These are phyloP conservation scores for Exobasidium rhododendri DNA, from an alignment of 1,284 basidiomycete genomes.

Conservation along the genomic window DNA sequence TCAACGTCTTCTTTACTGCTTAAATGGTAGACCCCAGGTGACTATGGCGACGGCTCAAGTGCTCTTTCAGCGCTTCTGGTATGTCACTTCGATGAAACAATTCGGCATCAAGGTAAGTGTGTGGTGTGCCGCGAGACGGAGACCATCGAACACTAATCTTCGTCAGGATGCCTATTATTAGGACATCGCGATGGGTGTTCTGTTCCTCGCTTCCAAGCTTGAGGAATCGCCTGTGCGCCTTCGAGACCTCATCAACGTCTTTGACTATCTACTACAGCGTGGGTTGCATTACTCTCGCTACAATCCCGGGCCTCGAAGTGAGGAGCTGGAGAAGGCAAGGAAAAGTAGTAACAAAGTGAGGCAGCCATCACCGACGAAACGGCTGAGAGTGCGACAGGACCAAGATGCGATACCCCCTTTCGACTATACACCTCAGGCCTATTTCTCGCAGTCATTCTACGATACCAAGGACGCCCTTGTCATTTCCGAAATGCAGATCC, in stretches of 20 bases:
- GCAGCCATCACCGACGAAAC: not conserved
- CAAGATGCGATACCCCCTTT: slow-evolving; percentile 11
- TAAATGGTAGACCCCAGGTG: slow-evolving; percentile 78
- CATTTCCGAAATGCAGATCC: slow-evolving; percentile 92
- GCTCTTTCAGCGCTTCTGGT: slow-evolving; percentile 95
- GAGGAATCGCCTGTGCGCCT: slow-evolving; percentile 88
- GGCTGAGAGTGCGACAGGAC: not conserved
- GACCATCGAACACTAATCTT: not conserved
- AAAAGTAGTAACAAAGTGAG: not conserved
- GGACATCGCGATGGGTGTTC: slow-evolving; percentile 84
- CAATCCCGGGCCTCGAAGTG: slow-evolving; percentile 4
- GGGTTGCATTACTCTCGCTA: slow-evolving; percentile 15
- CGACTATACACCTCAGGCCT: slow-evolving; percentile 75
- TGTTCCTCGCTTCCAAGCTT: slow-evolving; percentile 92
- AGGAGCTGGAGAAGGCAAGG: not conserved
- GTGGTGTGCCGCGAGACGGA: not conserved
- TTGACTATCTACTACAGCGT: slow-evolving; percentile 66
- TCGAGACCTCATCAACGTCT: slow-evolving; percentile 88
- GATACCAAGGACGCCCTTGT: slow-evolving; percentile 85
- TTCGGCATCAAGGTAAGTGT: slow-evolving; percentile 76
- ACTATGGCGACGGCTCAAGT: slow-evolving; percentile 95
- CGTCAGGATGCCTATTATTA: not conserved
- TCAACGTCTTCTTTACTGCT: not conserved
- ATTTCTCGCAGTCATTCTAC: slow-evolving; percentile 77
- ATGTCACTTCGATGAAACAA: slow-evolving; percentile 85